These are phyloP conservation scores for Porpolomopsis calyptriformis DNA, from an alignment of 768 basidiomycete species.

Conservation along the genomic window DNA sequence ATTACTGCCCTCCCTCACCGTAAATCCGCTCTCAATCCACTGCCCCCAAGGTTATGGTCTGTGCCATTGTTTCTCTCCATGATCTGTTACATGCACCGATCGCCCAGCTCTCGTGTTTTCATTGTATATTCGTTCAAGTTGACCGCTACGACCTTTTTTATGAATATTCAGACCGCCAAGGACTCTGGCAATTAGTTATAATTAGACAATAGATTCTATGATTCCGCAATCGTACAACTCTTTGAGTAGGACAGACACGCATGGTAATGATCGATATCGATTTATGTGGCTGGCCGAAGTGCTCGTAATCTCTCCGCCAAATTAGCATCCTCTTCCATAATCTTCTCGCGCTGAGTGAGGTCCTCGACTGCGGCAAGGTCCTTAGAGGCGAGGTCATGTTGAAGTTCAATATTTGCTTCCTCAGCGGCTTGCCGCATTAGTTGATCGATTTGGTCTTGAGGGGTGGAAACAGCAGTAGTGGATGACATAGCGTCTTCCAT, in stretches of 20 bases:
- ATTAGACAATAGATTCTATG: not conserved
- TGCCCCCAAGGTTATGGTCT: not conserved
- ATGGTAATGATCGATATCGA: no score
- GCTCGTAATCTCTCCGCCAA: slow-evolving; percentile 85
- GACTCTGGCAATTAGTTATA: slow-evolving; percentile 1
- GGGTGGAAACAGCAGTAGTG: slow-evolving; percentile 86
- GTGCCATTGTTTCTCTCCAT: not conserved
- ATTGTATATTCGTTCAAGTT: not conserved
- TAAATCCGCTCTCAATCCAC: not conserved
- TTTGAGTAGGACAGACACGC: no score
- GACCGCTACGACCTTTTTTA: not conserved
- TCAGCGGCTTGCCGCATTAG: slow-evolving; percentile 92
- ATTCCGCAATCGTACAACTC: not conserved
- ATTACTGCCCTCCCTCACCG: not conserved
- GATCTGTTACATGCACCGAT: not conserved
- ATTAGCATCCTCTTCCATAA: slow-evolving; percentile 68
- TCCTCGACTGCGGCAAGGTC: slow-evolving; percentile 52
- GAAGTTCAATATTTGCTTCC: slow-evolving; percentile 90
- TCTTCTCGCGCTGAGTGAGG: slow-evolving; percentile 37
- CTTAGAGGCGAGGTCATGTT: slow-evolving; percentile 75
- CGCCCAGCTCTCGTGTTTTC: not conserved
- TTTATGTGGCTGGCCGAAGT: slow-evolving; percentile 63
- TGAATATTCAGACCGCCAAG: not conserved
- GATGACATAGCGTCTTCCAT: slow-evolving; percentile 96
- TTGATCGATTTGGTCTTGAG: slow-evolving; percentile 92